A percentile compares a stretch with the other conserved stretches of the same genome.
These are phyloP conservation scores for Akanthomyces muscarius DNA, from an alignment of 2,329 filamentous ascomycete species.

Conservation along the genomic window DNA sequence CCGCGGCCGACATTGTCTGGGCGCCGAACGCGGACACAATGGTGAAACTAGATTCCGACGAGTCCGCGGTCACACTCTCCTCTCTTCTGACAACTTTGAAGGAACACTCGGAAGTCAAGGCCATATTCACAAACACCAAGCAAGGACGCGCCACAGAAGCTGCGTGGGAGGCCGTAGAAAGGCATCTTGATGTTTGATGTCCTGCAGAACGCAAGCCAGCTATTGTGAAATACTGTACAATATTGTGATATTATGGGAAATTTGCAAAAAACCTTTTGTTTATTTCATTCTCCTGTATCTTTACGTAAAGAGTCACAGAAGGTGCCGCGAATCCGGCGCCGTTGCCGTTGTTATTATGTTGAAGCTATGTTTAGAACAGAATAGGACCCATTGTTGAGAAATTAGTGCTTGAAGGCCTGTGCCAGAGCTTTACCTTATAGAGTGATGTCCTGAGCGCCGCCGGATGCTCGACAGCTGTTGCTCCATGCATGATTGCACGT, in stretches of 20 bases:
- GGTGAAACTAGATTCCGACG: conserved; percentile 56
- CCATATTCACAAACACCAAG: conserved; percentile 69
- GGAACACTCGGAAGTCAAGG: conserved; percentile 70
- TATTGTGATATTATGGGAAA: conserved; percentile 1
- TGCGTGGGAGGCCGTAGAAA: conserved; percentile 50
- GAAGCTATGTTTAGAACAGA: too few relatives aligned
- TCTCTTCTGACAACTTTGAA: conserved; percentile 57
- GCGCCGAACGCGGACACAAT: conserved; percentile 76
- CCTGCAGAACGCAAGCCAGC: not conserved
- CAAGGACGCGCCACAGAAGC: conserved; percentile 50
- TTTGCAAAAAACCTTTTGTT: not conserved
- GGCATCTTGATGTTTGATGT: conserved; percentile 48
- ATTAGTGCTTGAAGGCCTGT: too few relatives aligned
- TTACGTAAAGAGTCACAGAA: too few relatives aligned
- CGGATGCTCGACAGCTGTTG: too few relatives aligned
- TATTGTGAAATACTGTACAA: conserved; percentile 5
- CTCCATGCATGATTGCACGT: too few relatives aligned
- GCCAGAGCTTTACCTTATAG: too few relatives aligned
- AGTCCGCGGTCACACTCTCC: conserved; percentile 53
- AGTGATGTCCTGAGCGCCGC: too few relatives aligned
- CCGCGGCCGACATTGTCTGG: conserved; percentile 80
- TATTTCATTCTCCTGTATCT: not conserved
- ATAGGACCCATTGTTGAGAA: too few relatives aligned
- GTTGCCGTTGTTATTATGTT: too few relatives aligned
- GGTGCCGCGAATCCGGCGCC: too few relatives aligned